Base-by-base conservation (phyloP, 2,329 filamentous ascomycete genomes). In the Aspergillus neotritici region DNA sequence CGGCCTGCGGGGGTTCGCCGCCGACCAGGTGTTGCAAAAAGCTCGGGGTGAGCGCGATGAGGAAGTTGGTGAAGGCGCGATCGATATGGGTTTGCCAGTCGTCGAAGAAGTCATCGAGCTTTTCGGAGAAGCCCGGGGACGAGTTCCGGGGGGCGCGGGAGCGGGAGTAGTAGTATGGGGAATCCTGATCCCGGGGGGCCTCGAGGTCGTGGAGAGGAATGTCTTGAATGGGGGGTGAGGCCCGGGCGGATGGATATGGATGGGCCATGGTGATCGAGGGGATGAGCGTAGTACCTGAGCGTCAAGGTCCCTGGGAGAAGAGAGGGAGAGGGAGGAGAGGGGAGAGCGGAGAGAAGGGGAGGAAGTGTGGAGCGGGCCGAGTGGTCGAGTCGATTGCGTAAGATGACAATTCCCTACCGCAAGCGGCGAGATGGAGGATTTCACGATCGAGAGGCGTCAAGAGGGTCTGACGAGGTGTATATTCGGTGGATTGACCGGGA, bases 21-120 rank as follows among this genome's bases (percentile, higher is more conserved):
- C 61, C 61, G 4, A 66, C 55, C 41, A 52, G 54, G 16, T 60
- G 57, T 30, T 65, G 65, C 9, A 66, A 43, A 37, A 63, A 68
- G 41, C 65, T 68, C 9, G 66, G 65, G 3, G 62, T 61, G 25
- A 66, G 52, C 6, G 54, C 56, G 16, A 67, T 50, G 12, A 51
- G 51, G 36, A 67, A 42, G 28, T 52, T 55, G 11, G 52, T 51
- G 17, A 53, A 52, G 41, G 44, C 44, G 5, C 50, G 46, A 39
- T 60, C 58, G 4, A 54, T 25, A 42, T 47, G 51, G 12, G 49
- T 51, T 21, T 55, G 32, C 57, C 61, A 64, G 40, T 62, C 50
- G 16, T 56, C 50, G 17, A 46, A 30, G 28, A 48, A 34, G 16
- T 58, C 49, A 17, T 55, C 46, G 34, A 47, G 29, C 9, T 55